A percentile compares a stretch with the other conserved stretches of the same genome.
These are phyloP conservation scores for Sisymbrium altissimum DNA, from an alignment of 345 rosid species.

Conservation along the genomic window DNA sequence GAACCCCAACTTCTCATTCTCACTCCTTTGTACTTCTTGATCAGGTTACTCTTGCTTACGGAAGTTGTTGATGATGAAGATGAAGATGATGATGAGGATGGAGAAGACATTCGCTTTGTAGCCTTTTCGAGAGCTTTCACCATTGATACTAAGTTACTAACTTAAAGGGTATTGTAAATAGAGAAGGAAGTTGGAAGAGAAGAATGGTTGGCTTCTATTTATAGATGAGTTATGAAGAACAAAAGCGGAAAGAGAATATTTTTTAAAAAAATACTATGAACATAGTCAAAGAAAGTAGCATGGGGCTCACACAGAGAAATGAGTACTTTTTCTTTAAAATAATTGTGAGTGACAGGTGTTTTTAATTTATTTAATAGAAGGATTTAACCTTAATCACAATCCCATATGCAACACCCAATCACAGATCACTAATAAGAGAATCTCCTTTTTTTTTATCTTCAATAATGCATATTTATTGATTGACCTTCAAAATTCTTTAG, in stretches of 20 bases:
- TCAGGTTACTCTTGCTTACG: conserved; percentile 26
- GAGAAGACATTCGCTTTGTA: conserved; percentile 33
- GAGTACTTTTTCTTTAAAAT: conserved; percentile 9
- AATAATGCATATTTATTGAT: conserved; percentile 7
- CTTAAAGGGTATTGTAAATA: neutral
- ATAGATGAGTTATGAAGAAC: conserved; percentile 33
- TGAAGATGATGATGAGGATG: conserved; percentile 25
- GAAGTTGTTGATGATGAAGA: conserved; percentile 30
- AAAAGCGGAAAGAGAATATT: conserved; percentile 21
- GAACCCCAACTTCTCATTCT: conserved; percentile 99
- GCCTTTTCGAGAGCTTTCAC: conserved; percentile 55
- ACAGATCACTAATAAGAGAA: conserved; percentile 21
- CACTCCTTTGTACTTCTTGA: conserved; percentile 86
- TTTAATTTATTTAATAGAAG: neutral
- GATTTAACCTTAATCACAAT: conserved; percentile 14
- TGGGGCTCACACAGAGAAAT: conserved; percentile 27
- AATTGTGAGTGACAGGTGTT: conserved; percentile 23
- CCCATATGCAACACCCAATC: conserved; percentile 34
- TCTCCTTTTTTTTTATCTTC: neutral
- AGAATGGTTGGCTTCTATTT: conserved; percentile 24
- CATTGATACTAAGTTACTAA: conserved; percentile 32
- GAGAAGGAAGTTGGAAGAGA: conserved; percentile 15
- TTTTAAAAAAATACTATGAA: conserved; percentile 3
- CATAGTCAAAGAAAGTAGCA: conserved; percentile 36
- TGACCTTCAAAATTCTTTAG: conserved; percentile 6